A percentile compares a stretch with the other conserved stretches of the same genome.
Evolutionary conservation across 768 basidiomycete species (phyloP).

Genomic region (Hygrocybe coccinea): DNA sequence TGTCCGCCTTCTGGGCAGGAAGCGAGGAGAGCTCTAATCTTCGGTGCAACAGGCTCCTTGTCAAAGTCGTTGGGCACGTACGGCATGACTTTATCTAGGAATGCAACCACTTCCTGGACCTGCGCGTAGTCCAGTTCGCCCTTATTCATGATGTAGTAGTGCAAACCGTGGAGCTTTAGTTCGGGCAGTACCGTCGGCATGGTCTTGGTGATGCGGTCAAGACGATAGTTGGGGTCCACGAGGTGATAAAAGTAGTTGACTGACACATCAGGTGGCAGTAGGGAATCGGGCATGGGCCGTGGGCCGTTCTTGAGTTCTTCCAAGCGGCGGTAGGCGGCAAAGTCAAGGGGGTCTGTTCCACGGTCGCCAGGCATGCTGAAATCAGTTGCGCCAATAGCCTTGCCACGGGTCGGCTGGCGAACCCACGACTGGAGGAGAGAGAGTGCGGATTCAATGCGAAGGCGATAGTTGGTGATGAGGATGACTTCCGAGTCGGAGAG

Average conservation of each 20-base stretch:
- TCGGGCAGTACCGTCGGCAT: neutral
- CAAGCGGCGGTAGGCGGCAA: neutral
- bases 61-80: neutral
- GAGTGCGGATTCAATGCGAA: slow-evolving; percentile 6
- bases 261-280: neutral
- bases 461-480: slow-evolving; percentile 11
- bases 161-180: neutral
- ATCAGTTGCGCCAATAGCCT: neutral
- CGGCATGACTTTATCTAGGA: neutral
- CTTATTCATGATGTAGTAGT: neutral
- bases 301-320: neutral
- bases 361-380: neutral
- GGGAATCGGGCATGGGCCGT: neutral
- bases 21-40: too few relatives aligned
- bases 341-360: neutral
- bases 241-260: too few relatives aligned
- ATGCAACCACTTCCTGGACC: neutral
- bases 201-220: neutral
- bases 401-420: neutral
- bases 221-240: neutral
- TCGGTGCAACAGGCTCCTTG: too few relatives aligned
- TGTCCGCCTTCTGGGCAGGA: too few relatives aligned
- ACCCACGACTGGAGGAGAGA: slow-evolving; percentile 8
- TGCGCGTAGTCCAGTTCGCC: neutral
- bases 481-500: neutral